A percentile compares a stretch with the other conserved stretches of the same genome.
phyloP scores from a whole-genome alignment of 164 flowering plant species.

The Chimonanthus salicifolius region DNA sequence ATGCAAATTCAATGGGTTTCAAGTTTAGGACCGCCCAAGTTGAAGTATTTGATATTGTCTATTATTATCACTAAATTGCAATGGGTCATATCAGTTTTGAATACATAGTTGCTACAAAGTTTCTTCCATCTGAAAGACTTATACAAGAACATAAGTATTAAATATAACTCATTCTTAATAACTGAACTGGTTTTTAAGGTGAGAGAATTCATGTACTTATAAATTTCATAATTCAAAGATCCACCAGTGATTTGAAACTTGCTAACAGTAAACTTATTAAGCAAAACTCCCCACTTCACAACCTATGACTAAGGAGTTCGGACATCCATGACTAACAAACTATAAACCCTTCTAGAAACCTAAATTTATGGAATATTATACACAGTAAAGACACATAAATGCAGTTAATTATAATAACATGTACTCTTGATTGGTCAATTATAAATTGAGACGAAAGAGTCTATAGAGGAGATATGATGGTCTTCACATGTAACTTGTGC shows the following conservation, averaged over 20 bases:
- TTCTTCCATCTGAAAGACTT: too few species aligned
- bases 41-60: too few species aligned
- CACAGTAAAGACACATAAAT: not conserved
- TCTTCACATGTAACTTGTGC: not conserved
- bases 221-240: not conserved
- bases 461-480: constrained; percentile 18
- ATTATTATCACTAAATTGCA: too few species aligned
- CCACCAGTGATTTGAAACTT: not conserved
- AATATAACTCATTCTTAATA: too few species aligned
- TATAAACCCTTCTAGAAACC: not conserved
- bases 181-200: too few species aligned
- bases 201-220: not conserved
- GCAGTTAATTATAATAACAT: constrained; percentile 8
- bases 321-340: constrained; percentile 11
- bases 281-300: constrained; percentile 5
- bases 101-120: too few species aligned
- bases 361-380: not conserved
- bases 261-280: not conserved
- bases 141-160: too few species aligned
- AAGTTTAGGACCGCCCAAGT: too few species aligned
- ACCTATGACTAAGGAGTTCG: constrained; percentile 18
- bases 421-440: not conserved
- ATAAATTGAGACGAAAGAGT: constrained; percentile 2
- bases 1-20: too few species aligned
- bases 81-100: too few species aligned